Base-by-base conservation (phyloP, 306 rosid species). In the Psophocarpus tetragonolobus region DNA sequence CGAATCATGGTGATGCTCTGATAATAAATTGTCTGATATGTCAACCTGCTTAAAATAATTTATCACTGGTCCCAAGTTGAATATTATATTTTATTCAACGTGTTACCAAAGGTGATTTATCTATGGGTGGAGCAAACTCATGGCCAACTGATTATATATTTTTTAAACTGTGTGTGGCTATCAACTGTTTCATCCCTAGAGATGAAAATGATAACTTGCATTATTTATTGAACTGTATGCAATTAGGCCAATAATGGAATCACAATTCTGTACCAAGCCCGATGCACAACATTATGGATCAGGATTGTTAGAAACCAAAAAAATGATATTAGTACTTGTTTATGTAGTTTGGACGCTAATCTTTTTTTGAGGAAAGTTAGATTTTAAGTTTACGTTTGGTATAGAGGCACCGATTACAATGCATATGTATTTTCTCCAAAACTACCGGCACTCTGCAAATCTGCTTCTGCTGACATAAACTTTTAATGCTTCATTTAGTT, bases 81-180 rank as follows among this genome's bases (percentile, higher is more conserved):
- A 45, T 56, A 3, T 39, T 66, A 57, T 71, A 12, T 32, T 32
- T 53, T 63, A 20, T 61, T 39, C 57, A 21, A 42, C 63, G 71
- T 35, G 35, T 12, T 44, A 36, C 27, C 79, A n/a, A 65, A 42
- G 57, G 7, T 78, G 32, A 36, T 30, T 10, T 57, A 38, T 68
- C 24, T 66, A 17, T 18, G 17, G 61, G 45, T 54, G 53, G n/a
- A 47, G 35, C n/a, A 32, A 69, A 27, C 73, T 70, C 7, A 6
- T 13, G 44, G 17, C 77, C 50, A 60, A 70, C 35, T 23, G 72
- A 70, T 70, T 53, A 35, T 78, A 24, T 70, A 47, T 33, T 78
- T 57, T 35, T 35, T 29, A 1, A 29, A 29, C 32, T 29, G 32
- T 47, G 21, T 53, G 35, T 64, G 32, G 21, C 30, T 12, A 73